Evolutionary conservation across 148 eudicot genomes (phyloP).

Genomic region (Selenicereus undatus): DNA sequence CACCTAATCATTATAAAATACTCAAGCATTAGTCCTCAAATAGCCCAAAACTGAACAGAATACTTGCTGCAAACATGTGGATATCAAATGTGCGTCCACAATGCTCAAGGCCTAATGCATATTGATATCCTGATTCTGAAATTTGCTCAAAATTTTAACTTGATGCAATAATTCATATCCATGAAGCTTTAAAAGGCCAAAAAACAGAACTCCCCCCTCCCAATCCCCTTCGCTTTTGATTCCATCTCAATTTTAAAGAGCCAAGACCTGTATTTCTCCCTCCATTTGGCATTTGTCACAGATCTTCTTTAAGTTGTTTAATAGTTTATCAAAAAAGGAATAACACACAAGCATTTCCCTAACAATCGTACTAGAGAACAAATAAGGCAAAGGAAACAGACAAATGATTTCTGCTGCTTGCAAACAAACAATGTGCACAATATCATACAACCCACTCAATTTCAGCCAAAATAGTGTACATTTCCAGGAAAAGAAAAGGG

Average conservation of each 20-base stretch:
- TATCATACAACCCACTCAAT: neutral
- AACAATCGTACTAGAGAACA: too few species aligned
- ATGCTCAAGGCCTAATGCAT: neutral
- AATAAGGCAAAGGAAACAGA: neutral
- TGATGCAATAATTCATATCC: neutral
- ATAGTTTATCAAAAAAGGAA: neutral
- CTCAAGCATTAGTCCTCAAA: neutral
- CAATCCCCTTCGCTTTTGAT: too few species aligned
- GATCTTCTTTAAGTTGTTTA: too few species aligned
- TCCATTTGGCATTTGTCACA: too few species aligned
- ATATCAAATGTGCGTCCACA: neutral
- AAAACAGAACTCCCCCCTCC: too few species aligned
- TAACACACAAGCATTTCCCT: neutral
- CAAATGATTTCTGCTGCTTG: neutral
- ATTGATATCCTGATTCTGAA: neutral
- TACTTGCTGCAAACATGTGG: neutral
- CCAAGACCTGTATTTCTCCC: too few species aligned
- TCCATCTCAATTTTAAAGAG: too few species aligned
- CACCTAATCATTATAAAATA: conserved; percentile 38
- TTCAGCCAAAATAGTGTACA: neutral
- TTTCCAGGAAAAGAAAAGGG: neutral
- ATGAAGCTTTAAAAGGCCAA: too few species aligned
- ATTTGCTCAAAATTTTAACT: neutral
- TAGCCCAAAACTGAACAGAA: neutral
- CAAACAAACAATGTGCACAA: neutral